Percentiles rank a stretch among this genome's conserved stretches.
Conservation (phyloP, 2,329 filamentous ascomycete species). For the Rhexocercosporidium sp. region DNA sequence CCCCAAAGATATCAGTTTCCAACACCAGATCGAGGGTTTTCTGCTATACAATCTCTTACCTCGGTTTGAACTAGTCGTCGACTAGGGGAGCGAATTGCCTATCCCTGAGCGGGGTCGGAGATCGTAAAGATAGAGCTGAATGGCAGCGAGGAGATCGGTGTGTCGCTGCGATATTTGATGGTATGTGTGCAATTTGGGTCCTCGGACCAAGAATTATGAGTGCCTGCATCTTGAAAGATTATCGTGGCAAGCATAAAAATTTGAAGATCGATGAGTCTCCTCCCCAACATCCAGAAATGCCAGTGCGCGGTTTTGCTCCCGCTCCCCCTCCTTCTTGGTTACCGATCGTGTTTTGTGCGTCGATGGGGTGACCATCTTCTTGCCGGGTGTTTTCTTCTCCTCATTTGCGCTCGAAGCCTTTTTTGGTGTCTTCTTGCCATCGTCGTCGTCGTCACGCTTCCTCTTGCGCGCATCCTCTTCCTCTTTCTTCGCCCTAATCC, state of each 20-base stretch:
- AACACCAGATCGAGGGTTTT: too few species aligned
- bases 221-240: background rate
- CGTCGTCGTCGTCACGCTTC: background rate
- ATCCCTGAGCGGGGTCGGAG: background rate
- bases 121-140: background rate
- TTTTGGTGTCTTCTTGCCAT: background rate
- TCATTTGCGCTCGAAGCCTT: background rate
- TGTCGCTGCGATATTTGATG: background rate
- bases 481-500: background rate
- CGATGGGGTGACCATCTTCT: background rate
- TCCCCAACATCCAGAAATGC: background rate
- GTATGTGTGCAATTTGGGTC: background rate
- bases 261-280: background rate
- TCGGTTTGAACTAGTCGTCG: background rate
- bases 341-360: background rate
- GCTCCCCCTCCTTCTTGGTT: background rate
- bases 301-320: background rate
- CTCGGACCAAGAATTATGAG: background rate
- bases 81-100: background rate
- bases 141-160: background rate
- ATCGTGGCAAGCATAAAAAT: background rate
- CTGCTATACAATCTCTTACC: background rate
- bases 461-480: conserved; percentile 3
- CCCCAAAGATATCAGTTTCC: too few species aligned
- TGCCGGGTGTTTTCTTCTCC: background rate